These are phyloP conservation scores for Spinellus fusiger DNA, from an alignment of 192 early-diverging fungal genomes.

Conservation along the genomic window DNA sequence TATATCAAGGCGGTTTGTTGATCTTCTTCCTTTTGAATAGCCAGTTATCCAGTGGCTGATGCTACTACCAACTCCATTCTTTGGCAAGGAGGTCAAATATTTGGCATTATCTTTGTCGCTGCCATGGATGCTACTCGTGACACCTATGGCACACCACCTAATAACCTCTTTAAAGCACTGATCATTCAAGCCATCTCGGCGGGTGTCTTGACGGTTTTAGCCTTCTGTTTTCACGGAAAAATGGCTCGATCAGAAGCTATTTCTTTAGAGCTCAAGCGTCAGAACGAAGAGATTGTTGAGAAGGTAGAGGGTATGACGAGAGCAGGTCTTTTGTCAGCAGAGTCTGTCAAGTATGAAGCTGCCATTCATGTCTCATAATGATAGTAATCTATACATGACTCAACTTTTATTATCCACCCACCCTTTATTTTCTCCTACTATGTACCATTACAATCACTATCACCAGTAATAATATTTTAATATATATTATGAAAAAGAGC, in stretches of 20 bases:
- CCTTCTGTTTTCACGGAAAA: constrained; percentile 16
- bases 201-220: constrained; percentile 16
- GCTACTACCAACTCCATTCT: constrained; percentile 26
- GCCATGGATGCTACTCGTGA: constrained; percentile 26
- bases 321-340: too few relatives aligned
- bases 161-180: constrained; percentile 23
- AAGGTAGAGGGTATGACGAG: not conserved
- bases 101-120: constrained; percentile 23
- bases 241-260: constrained; percentile 27
- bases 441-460: too few relatives aligned
- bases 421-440: not conserved
- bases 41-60: constrained; percentile 27
- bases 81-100: constrained; percentile 33
- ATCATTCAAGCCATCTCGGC: constrained; percentile 25
- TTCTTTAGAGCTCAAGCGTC: not conserved
- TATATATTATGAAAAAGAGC: too few relatives aligned
- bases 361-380: too few relatives aligned
- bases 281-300: not conserved
- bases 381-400: too few relatives aligned
- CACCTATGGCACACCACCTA: constrained; percentile 9
- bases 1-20: not conserved
- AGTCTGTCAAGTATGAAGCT: too few relatives aligned
- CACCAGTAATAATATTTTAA: too few relatives aligned
- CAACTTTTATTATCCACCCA: not conserved
- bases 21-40: not conserved